Conservation (phyloP, 169 alveolate species). For the Miamiensis avidus region DNA sequence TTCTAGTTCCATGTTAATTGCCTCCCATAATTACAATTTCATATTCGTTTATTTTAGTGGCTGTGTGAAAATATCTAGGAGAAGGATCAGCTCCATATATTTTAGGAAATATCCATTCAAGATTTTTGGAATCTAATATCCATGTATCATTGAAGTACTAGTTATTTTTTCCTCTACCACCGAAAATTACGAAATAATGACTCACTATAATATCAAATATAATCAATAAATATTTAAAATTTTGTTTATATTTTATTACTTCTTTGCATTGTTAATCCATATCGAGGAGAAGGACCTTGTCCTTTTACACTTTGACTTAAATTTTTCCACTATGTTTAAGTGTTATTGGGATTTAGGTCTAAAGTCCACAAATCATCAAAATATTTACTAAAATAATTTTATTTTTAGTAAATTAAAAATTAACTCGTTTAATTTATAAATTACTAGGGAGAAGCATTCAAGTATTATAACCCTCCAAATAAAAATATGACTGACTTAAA, state of each 20-base stretch:
- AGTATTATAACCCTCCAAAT: not conserved
- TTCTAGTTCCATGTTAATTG: not conserved
- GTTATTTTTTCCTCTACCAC: not conserved
- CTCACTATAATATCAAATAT: not conserved
- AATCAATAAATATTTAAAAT: no score
- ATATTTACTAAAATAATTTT: not conserved
- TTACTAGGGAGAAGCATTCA: not conserved
- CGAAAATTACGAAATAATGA: not conserved
- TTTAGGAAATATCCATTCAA: not conserved
- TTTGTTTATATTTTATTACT: not conserved
- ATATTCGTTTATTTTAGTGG: not conserved
- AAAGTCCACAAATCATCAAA: not conserved
- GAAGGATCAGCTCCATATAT: not conserved
- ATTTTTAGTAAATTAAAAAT: no score
- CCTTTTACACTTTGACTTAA: not conserved
- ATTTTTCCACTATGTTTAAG: not conserved
- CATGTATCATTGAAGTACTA: not conserved
- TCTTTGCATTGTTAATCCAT: not conserved
- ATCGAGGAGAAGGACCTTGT: not conserved
- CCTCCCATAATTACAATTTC: not conserved
- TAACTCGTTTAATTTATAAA: no score
- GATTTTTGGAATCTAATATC: not conserved
- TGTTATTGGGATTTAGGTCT: not conserved
- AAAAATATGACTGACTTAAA: no score
- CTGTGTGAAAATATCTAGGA: not conserved